Evolutionary conservation across 2,329 filamentous ascomycete species (phyloP), one percentile per base, ranked within the genome.

Genomic region (Alternaria sp.): DNA sequence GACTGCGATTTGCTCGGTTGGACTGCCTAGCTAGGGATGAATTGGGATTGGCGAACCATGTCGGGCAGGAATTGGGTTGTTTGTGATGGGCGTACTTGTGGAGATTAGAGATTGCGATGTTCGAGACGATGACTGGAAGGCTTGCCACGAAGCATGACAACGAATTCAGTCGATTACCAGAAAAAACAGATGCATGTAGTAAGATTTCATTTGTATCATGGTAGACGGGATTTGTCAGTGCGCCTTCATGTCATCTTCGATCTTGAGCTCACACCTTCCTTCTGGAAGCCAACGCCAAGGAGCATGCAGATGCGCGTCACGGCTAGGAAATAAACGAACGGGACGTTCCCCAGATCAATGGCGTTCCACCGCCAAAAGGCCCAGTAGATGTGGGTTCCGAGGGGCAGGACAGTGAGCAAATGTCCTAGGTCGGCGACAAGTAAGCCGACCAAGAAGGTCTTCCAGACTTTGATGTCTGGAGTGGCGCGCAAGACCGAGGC

Each of bases 371-470:
- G 75, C 65, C 78, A 70, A 28, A 86, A 81, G 65, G 87, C 82
- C 83, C 87, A 91, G 77, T 90, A 92, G n/a, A 92, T 81, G 8
- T 80, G 78, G 12, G 74, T 65, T 0, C 91, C 91, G 30, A 90
- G 80, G 28, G 80, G 81, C 36, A 81, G 79, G 60, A 93, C 84
- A 36, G 87, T 88, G 77, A 88, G 91, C 56, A 94, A 79, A 76
- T 94, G 91, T 4, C 91, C 91, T 34, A 93, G 75, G 76, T 94
- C 91, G n/a, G 90, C 91, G 16, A 94, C 75, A 32, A 94, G 83
- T 59, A 94, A 80, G 38, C 85, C 88, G 46, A 89, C 79, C 5
- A 94, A 81, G 26, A 94, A 82, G 1, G 86, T 83, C 65, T 81
- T 84, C 91, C 91, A 94, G 58, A 94, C 91, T 24, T 83, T 82